These are phyloP conservation scores for Nymphaea thermarum DNA, from an alignment of 164 flowering plant genomes.

Conservation along the genomic window DNA sequence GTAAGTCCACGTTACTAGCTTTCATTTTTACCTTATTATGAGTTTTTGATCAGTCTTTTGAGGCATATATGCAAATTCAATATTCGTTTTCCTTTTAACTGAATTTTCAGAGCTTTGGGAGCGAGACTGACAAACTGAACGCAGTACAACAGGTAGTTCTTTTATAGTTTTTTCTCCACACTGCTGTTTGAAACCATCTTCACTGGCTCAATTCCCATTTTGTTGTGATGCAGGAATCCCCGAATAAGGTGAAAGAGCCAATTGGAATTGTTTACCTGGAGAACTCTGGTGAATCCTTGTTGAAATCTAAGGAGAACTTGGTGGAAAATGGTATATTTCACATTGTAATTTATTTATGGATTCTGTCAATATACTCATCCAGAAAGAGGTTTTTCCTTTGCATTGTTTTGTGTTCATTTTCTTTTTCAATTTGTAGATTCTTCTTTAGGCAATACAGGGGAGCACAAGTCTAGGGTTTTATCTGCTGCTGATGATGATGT, in stretches of 20 bases:
- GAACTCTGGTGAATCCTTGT: conserved; percentile 4
- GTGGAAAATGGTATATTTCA: not conserved
- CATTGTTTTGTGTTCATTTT: not conserved
- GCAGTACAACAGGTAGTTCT: conserved; percentile 60
- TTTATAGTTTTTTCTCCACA: not conserved
- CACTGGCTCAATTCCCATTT: conserved; percentile 21
- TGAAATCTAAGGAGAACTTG: not conserved
- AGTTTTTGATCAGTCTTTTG: no score
- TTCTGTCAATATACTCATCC: not conserved
- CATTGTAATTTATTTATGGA: not conserved
- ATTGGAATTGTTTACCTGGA: conserved; percentile 34
- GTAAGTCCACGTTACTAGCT: conserved; percentile 28
- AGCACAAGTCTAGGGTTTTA: conserved; percentile 38
- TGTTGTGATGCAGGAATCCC: conserved; percentile 29
- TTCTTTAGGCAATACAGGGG: conserved; percentile 1
- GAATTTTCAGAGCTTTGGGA: conserved; percentile 26
- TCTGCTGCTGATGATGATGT: conserved; percentile 21
- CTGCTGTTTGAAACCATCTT: not conserved
- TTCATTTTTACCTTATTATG: not conserved
- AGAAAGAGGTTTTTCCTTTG: not conserved
- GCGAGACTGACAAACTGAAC: conserved; percentile 34
- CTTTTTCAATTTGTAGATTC: not conserved
- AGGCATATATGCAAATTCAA: not conserved
- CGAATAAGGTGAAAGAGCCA: conserved; percentile 40
- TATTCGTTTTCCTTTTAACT: not conserved